These are phyloP conservation scores for Singerocomus rubriflavus DNA, from an alignment of 1,284 basidiomycete species.

Conservation along the genomic window DNA sequence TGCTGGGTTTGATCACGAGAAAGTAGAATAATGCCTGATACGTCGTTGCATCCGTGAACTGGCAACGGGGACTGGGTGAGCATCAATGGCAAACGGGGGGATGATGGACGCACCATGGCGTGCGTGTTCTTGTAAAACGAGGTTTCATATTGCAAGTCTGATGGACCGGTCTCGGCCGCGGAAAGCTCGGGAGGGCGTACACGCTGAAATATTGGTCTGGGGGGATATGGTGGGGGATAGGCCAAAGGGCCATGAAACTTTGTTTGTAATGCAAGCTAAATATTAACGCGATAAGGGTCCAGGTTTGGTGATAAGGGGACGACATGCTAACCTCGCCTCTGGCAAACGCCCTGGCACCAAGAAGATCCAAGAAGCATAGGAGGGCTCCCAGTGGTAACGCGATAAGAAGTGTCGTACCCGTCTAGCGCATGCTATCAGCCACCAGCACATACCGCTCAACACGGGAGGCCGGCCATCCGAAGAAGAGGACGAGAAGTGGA, in stretches of 20 bases:
- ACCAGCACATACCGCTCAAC: conserved; percentile 10
- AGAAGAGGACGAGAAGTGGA: background rate
- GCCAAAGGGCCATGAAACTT: conserved; percentile 66
- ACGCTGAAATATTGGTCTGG: conserved; percentile 68
- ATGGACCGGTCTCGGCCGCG: conserved; percentile 49
- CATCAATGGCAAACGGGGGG: background rate
- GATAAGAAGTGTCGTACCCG: conserved; percentile 71
- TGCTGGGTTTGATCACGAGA: conserved; percentile 75
- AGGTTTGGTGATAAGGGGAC: background rate
- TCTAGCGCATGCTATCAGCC: conserved; percentile 38
- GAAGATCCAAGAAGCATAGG: conserved; percentile 69
- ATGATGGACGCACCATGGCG: conserved; percentile 57
- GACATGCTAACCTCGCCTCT: conserved; percentile 56
- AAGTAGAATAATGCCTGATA: conserved; percentile 83
- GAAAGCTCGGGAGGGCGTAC: conserved; percentile 43
- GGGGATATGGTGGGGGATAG: conserved; percentile 55
- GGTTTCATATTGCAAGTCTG: conserved; percentile 42
- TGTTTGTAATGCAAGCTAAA: conserved; percentile 61
- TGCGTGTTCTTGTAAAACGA: conserved; percentile 78
- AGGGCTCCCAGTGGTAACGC: conserved; percentile 73
- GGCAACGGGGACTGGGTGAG: conserved; percentile 7
- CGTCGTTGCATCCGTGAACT: conserved; percentile 76
- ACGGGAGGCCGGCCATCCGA: conserved; percentile 5
- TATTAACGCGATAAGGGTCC: conserved; percentile 9
- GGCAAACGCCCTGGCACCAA: conserved; percentile 67